Evolutionary conservation across 495 filamentous ascomycete genomes (phyloP).

Genomic region (Terfezia boudieri): DNA sequence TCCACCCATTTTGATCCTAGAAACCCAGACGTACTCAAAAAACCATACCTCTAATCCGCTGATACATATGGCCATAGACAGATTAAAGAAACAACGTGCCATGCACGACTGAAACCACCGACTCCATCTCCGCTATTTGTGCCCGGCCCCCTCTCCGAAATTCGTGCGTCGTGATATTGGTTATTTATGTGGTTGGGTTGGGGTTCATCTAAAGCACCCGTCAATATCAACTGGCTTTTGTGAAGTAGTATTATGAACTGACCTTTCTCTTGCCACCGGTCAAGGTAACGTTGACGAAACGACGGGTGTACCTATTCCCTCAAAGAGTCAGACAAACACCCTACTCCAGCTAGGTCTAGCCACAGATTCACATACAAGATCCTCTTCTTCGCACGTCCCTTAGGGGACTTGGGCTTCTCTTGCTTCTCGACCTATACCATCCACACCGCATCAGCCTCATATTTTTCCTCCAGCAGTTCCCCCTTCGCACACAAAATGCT

Average conservation of each 20-base stretch:
- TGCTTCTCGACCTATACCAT: conserved; percentile 52
- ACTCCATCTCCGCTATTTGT: too few species aligned
- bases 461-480: background rate
- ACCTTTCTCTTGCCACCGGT: conserved; percentile 99
- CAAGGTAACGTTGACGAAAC: conserved; percentile 98
- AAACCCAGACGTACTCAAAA: background rate
- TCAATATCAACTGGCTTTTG: background rate
- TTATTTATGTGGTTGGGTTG: conserved; percentile 32
- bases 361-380: conserved; percentile 25
- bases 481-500: background rate
- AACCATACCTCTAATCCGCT: background rate
- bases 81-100: too few species aligned
- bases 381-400: conserved; percentile 97
- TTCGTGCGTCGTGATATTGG: background rate
- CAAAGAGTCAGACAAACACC: background rate
- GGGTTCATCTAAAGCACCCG: conserved; percentile 32
- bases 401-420: conserved; percentile 84
- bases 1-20: background rate
- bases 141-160: too few species aligned
- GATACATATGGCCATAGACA: too few species aligned
- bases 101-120: too few species aligned
- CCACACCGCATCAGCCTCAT: background rate
- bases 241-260: conserved; percentile 3
- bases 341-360: background rate
- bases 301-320: conserved; percentile 52